These are phyloP conservation scores for Leishmania tarentolae DNA, from an alignment of 208 protist genomes.

Conservation along the genomic window DNA sequence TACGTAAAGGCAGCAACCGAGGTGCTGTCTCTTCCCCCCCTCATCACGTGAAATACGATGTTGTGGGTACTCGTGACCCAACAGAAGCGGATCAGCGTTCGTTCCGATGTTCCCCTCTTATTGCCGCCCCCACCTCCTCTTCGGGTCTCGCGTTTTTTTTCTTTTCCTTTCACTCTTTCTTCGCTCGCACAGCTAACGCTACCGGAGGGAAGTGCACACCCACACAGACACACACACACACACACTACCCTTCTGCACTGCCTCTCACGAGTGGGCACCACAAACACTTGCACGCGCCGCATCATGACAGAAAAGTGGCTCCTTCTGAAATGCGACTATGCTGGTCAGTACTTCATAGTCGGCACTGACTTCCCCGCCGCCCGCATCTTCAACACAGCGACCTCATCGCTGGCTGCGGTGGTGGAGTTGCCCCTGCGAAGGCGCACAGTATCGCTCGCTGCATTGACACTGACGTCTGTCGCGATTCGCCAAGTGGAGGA, in stretches of 20 bases:
- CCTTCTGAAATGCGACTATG: slow-evolving; percentile 57
- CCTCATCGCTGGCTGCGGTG: slow-evolving; percentile 47
- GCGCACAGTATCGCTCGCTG: slow-evolving; percentile 44
- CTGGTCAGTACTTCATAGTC: slow-evolving; percentile 62
- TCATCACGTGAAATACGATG: neutral
- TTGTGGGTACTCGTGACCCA: neutral
- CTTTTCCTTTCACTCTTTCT: slow-evolving; percentile 6
- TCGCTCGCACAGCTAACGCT: neutral
- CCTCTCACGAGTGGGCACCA: neutral
- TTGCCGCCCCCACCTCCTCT: neutral
- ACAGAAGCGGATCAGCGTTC: neutral
- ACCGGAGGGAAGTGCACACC: neutral
- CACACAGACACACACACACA: neutral
- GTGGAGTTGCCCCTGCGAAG: slow-evolving; percentile 53
- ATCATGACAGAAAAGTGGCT: slow-evolving; percentile 79
- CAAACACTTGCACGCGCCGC: neutral
- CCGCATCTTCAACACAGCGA: slow-evolving; percentile 77
- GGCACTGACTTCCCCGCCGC: slow-evolving; percentile 81
- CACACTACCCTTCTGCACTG: neutral
- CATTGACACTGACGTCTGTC: slow-evolving; percentile 65
- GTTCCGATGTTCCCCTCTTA: neutral
- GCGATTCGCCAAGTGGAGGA: slow-evolving; percentile 31
- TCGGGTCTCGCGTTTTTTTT: neutral
- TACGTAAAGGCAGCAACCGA: neutral
- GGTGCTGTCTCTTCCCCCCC: neutral